These are phyloP conservation scores for Orbilia brochopaga DNA, from an alignment of 2,329 filamentous ascomycete genomes.

Conservation along the genomic window DNA sequence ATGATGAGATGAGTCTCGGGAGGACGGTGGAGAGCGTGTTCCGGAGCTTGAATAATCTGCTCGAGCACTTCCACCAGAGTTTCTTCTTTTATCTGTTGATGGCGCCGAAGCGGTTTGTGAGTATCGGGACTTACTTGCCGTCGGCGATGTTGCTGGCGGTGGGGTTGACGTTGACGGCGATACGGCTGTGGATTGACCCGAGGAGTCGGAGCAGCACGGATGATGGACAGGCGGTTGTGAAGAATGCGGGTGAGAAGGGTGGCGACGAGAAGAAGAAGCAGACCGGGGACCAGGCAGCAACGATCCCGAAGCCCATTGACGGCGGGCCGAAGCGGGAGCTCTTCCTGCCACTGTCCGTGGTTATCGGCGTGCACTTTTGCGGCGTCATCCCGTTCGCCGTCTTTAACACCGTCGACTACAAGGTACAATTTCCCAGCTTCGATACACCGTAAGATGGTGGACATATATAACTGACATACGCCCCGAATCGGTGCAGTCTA, in stretches of 20 bases:
- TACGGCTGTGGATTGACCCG: conserved; percentile 90
- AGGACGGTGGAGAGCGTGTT: conserved; percentile 88
- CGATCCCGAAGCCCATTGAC: conserved; percentile 57
- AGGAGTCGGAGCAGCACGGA: conserved; percentile 61
- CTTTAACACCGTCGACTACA: conserved; percentile 76
- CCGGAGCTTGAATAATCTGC: conserved; percentile 89
- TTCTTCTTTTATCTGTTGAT: conserved; percentile 99
- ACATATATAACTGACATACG: conserved; percentile 49
- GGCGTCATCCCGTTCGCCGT: conserved; percentile 81
- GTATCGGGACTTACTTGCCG: conserved; percentile 94
- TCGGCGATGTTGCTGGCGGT: conserved; percentile 96
- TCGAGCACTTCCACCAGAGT: conserved; percentile 96
- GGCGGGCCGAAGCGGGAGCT: conserved; percentile 68
- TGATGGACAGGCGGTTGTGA: conserved; percentile 50
- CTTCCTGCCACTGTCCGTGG: conserved; percentile 74
- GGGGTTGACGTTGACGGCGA: conserved; percentile 94
- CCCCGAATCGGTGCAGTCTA: conserved; percentile 60
- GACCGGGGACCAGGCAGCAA: not conserved
- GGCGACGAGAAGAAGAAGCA: conserved; percentile 51
- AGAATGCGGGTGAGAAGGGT: conserved; percentile 35
- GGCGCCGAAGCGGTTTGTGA: conserved; percentile 90
- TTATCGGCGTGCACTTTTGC: conserved; percentile 74
- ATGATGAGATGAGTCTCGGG: conserved; percentile 96
- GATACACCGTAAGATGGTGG: too few species aligned
- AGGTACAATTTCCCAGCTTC: conserved; percentile 64